Conservation (phyloP, 306 rosid genomes). For the Cicer judaicum region DNA sequence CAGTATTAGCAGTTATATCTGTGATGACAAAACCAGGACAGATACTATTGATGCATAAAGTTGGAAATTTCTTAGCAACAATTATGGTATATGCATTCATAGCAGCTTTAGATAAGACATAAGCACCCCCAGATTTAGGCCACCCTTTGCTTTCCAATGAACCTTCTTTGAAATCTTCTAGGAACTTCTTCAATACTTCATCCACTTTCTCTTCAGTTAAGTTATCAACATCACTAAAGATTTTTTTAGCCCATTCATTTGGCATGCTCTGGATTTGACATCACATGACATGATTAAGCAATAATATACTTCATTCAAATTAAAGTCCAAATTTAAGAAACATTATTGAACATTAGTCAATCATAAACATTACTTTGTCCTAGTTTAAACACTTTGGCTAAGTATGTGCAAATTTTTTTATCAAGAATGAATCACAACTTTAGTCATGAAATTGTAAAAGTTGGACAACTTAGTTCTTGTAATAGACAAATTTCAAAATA, state of each 20-base stretch:
- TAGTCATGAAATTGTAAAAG: too few relatives aligned
- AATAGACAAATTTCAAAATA: too few relatives aligned
- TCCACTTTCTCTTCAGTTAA: constrained; percentile 53
- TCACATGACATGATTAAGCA: not conserved
- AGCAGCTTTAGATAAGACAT: constrained; percentile 50
- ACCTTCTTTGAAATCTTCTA: constrained; percentile 50
- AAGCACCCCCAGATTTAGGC: constrained; percentile 35
- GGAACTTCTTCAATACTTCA: constrained; percentile 41
- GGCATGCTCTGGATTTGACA: constrained; percentile 30
- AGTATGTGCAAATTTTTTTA: too few relatives aligned
- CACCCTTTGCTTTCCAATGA: constrained; percentile 43
- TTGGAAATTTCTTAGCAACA: constrained; percentile 44
- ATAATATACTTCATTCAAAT: not conserved
- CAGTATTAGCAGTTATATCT: constrained; percentile 43
- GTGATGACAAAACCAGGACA: constrained; percentile 55
- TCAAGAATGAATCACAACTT: too few relatives aligned
- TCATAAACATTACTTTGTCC: too few relatives aligned
- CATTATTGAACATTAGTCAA: too few relatives aligned
- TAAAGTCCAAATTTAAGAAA: not conserved
- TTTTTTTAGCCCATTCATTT: constrained; percentile 49
- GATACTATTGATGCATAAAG: constrained; percentile 45
- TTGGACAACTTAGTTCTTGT: too few relatives aligned
- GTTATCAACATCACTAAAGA: constrained; percentile 44
- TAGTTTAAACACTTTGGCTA: too few relatives aligned
- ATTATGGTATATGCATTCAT: constrained; percentile 54